A percentile compares a stretch with the other conserved stretches of the same genome.
Conservation (phyloP, 768 basidiomycete genomes). For the Tylopilus rubrobrunneus region DNA sequence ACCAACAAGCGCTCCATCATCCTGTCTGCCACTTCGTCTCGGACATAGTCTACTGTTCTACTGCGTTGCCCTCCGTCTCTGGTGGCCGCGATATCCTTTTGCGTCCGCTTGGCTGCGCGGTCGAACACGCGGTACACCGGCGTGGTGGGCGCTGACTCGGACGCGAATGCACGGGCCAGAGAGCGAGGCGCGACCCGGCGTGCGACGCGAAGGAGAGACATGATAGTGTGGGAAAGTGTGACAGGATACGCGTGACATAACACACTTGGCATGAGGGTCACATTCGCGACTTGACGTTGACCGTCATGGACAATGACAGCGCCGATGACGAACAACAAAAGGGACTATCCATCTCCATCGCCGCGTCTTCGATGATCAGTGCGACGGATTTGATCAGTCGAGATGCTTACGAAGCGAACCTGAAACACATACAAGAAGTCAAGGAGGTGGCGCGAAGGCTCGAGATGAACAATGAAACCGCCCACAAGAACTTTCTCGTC, state of each 20-base stretch:
- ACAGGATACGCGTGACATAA: slow-evolving; percentile 15
- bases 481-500: slow-evolving; percentile 33
- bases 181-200: background rate
- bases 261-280: background rate
- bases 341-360: slow-evolving; percentile 11
- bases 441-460: slow-evolving; percentile 28
- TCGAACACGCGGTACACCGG: slow-evolving; percentile 81
- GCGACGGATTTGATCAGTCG: slow-evolving; percentile 15
- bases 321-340: slow-evolving; percentile 9
- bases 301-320: slow-evolving; percentile 17
- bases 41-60: slow-evolving; percentile 84
- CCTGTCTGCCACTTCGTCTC: slow-evolving; percentile 85
- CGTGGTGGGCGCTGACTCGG: slow-evolving; percentile 43
- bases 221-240: slow-evolving; percentile 16
- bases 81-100: slow-evolving; percentile 70
- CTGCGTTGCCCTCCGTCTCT: slow-evolving; percentile 57
- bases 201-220: slow-evolving; percentile 9
- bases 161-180: slow-evolving; percentile 43
- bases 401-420: slow-evolving; percentile 24
- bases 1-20: slow-evolving; percentile 91
- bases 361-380: slow-evolving; percentile 26
- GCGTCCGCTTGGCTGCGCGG: slow-evolving; percentile 67
- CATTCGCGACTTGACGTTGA: background rate
- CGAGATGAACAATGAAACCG: slow-evolving; percentile 41
- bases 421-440: slow-evolving; percentile 23